Base-by-base conservation (phyloP, 2,329 filamentous ascomycete species). In the Septoria petroselini region DNA sequence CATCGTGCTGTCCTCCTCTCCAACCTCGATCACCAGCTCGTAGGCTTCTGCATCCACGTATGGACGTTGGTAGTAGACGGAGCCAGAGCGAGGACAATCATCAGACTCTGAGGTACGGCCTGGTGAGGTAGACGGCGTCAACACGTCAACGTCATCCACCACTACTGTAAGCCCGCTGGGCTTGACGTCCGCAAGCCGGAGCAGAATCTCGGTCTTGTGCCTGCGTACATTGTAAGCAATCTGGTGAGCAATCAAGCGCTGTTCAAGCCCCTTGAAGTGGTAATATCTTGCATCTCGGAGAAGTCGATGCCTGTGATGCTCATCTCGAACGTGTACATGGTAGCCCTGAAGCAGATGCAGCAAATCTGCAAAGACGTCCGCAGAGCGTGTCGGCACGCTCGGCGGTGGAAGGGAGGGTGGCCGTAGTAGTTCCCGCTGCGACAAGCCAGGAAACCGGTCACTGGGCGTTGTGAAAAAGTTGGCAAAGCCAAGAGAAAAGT, bases 251-350 rank as follows among this genome's bases (percentile, higher is more conserved):
- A 96, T 85, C 8, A 97, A 75, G 57, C 82, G 84, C 70, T 97
- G 91, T 71, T 97, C 91, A 0, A 96, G 73, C 0, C 89, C 90
- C 65, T 91, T 91, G 60, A 97, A 84, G 67, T 95, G 89, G 68
- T 91, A 96, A 68, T 96, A 97, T 44, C 88, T 83, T 55, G 88
- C 93, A 68, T 97, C 91, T 33, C 87, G 79, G 1, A 97, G 73
- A 3, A 97, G 77, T 50, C 86, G 81, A 17, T 81, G 76, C 14
- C 91, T 83, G 64, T 97, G 91, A 2, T 78, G 76, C 56, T 91
- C 86, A 66, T 84, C 79, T 45, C 83, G 79, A 52, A 96, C 88
- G 17, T 84, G 76, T 1, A 96, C 70, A 0, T 87, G 84, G 67
- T 96, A 96, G 3, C 91, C 91, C 44, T 88, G 82, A 3, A 96